Evolutionary conservation across 2,329 filamentous ascomycete species (phyloP), one percentile per base, ranked within the genome.

Genomic region (Cucurbitaria berberidis): DNA sequence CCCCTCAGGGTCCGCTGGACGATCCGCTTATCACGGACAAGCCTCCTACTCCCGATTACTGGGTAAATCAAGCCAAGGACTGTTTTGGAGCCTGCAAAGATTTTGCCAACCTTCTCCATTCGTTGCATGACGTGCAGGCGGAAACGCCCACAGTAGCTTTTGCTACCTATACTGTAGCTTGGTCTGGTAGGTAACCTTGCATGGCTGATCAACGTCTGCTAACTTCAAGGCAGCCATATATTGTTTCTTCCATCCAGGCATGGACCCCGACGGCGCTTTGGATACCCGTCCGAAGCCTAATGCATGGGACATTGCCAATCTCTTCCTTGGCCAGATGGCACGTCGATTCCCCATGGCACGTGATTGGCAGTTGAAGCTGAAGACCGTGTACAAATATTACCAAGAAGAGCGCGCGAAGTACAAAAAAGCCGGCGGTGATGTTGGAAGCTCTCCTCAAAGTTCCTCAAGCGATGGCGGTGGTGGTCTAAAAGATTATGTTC

Each of bases 141-240:
- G 84, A 90, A 70, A 90, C 88, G 1, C 86, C 87, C 0, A 81
- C 89, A 29, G 82, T 87, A 3, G 81, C 85, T 3, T 90, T 89
- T 64, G 83, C 87, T 2, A 79, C 88, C 34, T 91, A 87, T 79
- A 84, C 83, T 10, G 86, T 87, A 0, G 83, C 84, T 0, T 88
- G 89, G 62, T 80, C 85, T 15, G 85, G 74, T 76, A 65, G 58
- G 73, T 63, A 9, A 11, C 1, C 29, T 19, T 2, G n/a, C 19
- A 34, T 5, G 3, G 4, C 1, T 26, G 15, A 3, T 27, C 4
- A 11, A 15, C 5, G 8, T 36, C 3, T 8, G 38, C 60, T 64
- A 19, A 63, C n/a, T n/a, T 3, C 1, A 16, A 1, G n/a, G 0
- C 34, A 74, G 78, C 86, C 29, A 79, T 89, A 2, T 91, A 90